Conservation (phyloP, 148 eudicot species). For the Diospyros kaki region DNA sequence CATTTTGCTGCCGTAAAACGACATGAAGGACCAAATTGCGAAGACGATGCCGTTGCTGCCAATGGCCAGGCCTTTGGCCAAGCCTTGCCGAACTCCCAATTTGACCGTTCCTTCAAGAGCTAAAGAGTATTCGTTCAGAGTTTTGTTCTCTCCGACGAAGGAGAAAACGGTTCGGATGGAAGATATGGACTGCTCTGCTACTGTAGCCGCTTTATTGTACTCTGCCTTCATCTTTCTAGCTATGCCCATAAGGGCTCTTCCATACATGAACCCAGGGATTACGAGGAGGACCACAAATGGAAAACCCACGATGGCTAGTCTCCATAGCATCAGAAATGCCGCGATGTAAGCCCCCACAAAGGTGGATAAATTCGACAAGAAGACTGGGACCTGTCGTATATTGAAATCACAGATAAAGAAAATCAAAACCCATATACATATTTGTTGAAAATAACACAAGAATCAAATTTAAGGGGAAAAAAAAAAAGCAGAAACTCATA, state of each 20-base stretch:
- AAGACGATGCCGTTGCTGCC: slow-evolving; percentile 73
- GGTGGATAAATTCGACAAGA: slow-evolving; percentile 64
- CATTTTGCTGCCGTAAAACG: slow-evolving; percentile 75
- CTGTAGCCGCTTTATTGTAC: slow-evolving; percentile 44
- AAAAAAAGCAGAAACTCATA: not conserved
- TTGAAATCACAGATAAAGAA: not conserved
- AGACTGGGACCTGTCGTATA: slow-evolving; percentile 54
- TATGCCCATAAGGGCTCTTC: slow-evolving; percentile 56
- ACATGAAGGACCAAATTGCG: slow-evolving; percentile 73
- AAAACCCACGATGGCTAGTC: slow-evolving; percentile 64
- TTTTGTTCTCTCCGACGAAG: slow-evolving; percentile 69
- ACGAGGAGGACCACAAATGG: slow-evolving; percentile 55
- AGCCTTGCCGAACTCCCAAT: slow-evolving; percentile 72
- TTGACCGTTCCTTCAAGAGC: slow-evolving; percentile 63
- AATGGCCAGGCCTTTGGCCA: slow-evolving; percentile 76
- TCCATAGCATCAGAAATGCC: slow-evolving; percentile 63
- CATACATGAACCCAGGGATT: slow-evolving; percentile 74
- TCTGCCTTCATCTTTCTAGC: slow-evolving; percentile 56
- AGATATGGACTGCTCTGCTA: slow-evolving; percentile 77
- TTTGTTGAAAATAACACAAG: not conserved
- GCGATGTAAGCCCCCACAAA: slow-evolving; percentile 58
- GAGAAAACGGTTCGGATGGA: slow-evolving; percentile 79
- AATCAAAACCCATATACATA: not conserved
- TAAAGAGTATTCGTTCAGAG: slow-evolving; percentile 47
- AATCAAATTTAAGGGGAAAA: too few species aligned